Base-by-base conservation (phyloP, 495 filamentous ascomycete species). In the Cairneyella variabilis region DNA sequence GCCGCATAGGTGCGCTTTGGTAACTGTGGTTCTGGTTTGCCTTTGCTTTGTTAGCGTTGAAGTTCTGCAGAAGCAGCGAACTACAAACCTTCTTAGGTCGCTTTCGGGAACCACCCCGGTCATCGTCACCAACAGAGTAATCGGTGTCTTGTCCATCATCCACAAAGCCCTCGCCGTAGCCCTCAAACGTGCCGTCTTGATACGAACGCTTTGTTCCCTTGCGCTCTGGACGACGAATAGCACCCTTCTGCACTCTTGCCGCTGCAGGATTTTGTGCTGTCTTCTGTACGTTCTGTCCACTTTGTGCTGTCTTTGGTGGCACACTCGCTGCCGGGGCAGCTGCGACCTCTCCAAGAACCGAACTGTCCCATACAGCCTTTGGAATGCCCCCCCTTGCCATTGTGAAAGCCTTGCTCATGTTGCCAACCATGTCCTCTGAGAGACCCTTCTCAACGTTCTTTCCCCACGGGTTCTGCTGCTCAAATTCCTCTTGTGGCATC, bases 391-490 rank as follows among this genome's bases (percentile, higher is more conserved):
- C 76, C 53, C 63, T 75, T 44, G 61, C 57, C 74, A 82, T 74
- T 50, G 71, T 74, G 49, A 65, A 60, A n/a, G 78, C 77, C 56
- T 62, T 69, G 17, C 54, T 30, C 44, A 82, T 56, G 45, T 60
- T 69, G 37, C 65, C 46, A 39, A 55, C 54, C 12, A 57, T 55
- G 17, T 60, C 53, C 7, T 67, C 54, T 16, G 64, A 59, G 3
- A 82, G 59, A 0, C 82, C 79, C 22, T 73, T 79, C 39, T 69
- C 67, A 26, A 82, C 82, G 21, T 84, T 80, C 64, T 76, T 74
- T 40, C 76, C 78, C 14, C 72, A 69, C 28, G 72, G 72, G 56
- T 70, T 66, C 48, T 67, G 64, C 17, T 63, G 72, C 17, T 79
- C 75, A 65, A 79, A 83, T 41, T 76, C 78, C n/a, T 83, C 76